phyloP scores from a whole-genome alignment of 768 basidiomycete genomes.

The Glaciozyma antarctica region DNA sequence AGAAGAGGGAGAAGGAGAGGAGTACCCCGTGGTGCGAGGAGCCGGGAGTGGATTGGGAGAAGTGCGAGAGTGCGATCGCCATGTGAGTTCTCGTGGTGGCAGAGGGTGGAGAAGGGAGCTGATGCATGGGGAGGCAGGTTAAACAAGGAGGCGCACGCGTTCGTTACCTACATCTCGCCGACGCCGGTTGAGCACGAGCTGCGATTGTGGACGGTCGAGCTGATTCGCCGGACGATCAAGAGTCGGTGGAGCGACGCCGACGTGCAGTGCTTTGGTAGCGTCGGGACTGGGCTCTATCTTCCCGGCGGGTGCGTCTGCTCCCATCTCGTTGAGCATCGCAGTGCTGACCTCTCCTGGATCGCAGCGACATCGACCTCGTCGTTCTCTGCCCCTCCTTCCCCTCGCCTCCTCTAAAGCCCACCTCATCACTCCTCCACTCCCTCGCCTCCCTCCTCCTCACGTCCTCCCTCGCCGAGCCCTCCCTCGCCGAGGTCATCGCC shows the following conservation, averaged over 20 bases:
- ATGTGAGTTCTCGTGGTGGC: background rate
- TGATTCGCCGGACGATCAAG: conserved; percentile 58
- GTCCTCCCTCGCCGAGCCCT: conserved; percentile 53
- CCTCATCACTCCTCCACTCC: conserved; percentile 50
- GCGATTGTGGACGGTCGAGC: conserved; percentile 59
- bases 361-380: conserved; percentile 90
- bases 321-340: background rate
- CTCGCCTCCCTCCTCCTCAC: conserved; percentile 70
- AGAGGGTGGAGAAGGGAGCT: background rate
- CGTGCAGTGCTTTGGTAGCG: conserved; percentile 83
- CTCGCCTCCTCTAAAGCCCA: conserved; percentile 55
- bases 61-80: conserved; percentile 7
- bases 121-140: conserved; percentile 49
- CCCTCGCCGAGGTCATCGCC: conserved; percentile 73
- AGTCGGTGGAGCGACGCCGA: conserved; percentile 66
- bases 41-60: conserved; percentile 27
- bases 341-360: conserved; percentile 6
- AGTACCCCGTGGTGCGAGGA: conserved; percentile 28
- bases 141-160: conserved; percentile 75
- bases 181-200: conserved; percentile 75
- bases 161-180: conserved; percentile 78
- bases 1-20: conserved; percentile 18
- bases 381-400: conserved; percentile 70
- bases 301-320: conserved; percentile 69
- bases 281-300: conserved; percentile 84